Conservation (phyloP, 768 basidiomycete genomes). For the Antrodiella citrinella region DNA sequence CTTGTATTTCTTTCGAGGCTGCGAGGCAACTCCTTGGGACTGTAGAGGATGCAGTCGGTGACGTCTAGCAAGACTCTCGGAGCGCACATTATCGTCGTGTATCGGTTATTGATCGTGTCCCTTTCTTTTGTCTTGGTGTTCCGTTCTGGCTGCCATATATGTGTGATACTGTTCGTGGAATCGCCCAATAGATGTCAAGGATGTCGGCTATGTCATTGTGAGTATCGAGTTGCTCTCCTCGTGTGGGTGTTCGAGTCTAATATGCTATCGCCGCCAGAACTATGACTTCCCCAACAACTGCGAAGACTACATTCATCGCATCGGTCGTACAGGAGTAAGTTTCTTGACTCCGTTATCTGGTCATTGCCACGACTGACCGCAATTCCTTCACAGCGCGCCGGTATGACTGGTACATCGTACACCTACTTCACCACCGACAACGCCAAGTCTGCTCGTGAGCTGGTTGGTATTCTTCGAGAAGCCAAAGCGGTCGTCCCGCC, state of each 20-base stretch:
- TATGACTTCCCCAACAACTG: conserved; percentile 98
- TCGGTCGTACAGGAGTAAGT: conserved; percentile 90
- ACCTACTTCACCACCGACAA: conserved; percentile 60
- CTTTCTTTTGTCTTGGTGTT: conserved; percentile 21
- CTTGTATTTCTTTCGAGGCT: conserved; percentile 21
- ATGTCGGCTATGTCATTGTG: conserved; percentile 95
- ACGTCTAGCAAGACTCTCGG: conserved; percentile 29
- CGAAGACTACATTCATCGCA: conserved; percentile 98
- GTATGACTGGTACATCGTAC: conserved; percentile 85
- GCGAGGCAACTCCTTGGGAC: conserved; percentile 30
- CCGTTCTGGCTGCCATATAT: no score
- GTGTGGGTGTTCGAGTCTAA: no score
- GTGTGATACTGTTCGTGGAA: no score
- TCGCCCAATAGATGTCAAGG: conserved; percentile 99
- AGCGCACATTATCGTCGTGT: conserved; percentile 39
- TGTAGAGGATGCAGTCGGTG: conserved; percentile 27
- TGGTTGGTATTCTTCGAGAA: conserved; percentile 78
- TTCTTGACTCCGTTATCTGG: no score
- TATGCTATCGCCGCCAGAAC: no score
- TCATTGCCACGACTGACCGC: conserved; percentile 89
- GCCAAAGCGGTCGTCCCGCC: conserved; percentile 82
- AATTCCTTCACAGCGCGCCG: conserved; percentile 93
- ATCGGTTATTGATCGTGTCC: conserved; percentile 41
- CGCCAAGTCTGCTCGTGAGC: conserved; percentile 63
- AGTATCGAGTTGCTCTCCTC: no score